These are phyloP conservation scores for Grifola frondosa DNA, from an alignment of 1,284 basidiomycete genomes.

Conservation along the genomic window DNA sequence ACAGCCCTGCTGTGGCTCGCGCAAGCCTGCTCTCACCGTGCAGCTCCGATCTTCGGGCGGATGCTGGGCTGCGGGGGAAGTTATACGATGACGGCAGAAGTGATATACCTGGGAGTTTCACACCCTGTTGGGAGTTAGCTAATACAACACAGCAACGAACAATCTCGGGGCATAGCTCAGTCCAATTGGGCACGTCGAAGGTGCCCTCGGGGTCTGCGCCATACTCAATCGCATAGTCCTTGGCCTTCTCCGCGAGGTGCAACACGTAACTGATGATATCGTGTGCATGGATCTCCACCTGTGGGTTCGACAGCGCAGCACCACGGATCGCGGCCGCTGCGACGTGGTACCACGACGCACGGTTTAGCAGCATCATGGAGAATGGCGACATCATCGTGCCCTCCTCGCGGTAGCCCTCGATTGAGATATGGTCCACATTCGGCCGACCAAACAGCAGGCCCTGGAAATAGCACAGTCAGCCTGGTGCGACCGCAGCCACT, in stretches of 20 bases:
- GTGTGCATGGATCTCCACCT: slow-evolving; percentile 54
- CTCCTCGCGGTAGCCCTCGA: slow-evolving; percentile 65
- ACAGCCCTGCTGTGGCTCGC: too few species aligned
- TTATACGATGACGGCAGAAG: too few species aligned
- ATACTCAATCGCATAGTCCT: slow-evolving; percentile 52
- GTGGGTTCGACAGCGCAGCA: slow-evolving; percentile 49
- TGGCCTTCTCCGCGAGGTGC: slow-evolving; percentile 56
- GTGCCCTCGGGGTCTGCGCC: slow-evolving; percentile 54
- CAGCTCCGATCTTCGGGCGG: too few species aligned
- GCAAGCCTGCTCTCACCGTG: too few species aligned
- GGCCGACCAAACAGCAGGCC: slow-evolving; percentile 62
- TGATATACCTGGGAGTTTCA: too few species aligned
- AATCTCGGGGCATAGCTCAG: too few species aligned
- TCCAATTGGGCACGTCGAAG: slow-evolving; percentile 46
- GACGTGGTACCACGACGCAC: slow-evolving; percentile 63
- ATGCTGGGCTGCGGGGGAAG: too few species aligned
- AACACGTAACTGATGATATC: slow-evolving; percentile 49
- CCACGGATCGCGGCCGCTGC: slow-evolving; percentile 58
- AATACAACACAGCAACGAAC: too few species aligned
- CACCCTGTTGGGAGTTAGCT: too few species aligned
- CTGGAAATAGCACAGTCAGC: slow-evolving; percentile 25
- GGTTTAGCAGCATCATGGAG: slow-evolving; percentile 74
- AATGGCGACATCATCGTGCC: slow-evolving; percentile 71
- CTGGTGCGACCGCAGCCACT: too few species aligned
- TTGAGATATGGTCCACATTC: slow-evolving; percentile 46